Evolutionary conservation across 805 yeast genomes (phyloP).

Genomic region (Saturnispora saitoi): DNA sequence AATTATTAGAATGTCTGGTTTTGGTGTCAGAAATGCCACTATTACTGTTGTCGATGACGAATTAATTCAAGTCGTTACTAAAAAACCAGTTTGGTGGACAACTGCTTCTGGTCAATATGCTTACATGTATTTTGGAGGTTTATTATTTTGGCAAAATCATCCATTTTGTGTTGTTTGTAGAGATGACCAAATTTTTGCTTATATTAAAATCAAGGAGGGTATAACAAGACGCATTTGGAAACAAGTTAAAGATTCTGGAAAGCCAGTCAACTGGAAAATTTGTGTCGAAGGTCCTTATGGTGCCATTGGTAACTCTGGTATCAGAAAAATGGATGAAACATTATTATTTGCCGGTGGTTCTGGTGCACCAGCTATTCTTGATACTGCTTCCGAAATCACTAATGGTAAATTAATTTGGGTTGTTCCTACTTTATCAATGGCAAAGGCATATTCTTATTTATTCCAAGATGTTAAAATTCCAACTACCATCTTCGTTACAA

Average conservation of each 20-base stretch:
- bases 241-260: constrained; percentile 18
- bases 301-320: constrained; percentile 39
- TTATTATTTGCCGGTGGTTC: constrained; percentile 62
- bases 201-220: constrained; percentile 45
- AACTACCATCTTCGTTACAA: constrained; percentile 32
- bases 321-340: constrained; percentile 40
- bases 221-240: constrained; percentile 36
- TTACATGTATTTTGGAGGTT: constrained; percentile 46
- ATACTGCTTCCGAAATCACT: constrained; percentile 29
- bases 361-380: constrained; percentile 54
- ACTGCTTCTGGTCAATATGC: constrained; percentile 48
- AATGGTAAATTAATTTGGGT: constrained; percentile 50
- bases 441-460: constrained; percentile 33
- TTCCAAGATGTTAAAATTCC: constrained; percentile 24
- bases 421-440: constrained; percentile 38
- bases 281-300: constrained; percentile 60
- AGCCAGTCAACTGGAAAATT: constrained; percentile 19
- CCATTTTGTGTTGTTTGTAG: constrained; percentile 52
- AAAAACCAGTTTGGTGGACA: constrained; percentile 43
- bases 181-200: constrained; percentile 31
- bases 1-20: constrained; percentile 23
- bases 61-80: constrained; percentile 37
- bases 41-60: constrained; percentile 20
- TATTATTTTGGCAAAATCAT: constrained; percentile 60
- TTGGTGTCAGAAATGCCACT: constrained; percentile 21